phyloP scores from a whole-genome alignment of 768 basidiomycete genomes.

The Peribolospora baueri region DNA sequence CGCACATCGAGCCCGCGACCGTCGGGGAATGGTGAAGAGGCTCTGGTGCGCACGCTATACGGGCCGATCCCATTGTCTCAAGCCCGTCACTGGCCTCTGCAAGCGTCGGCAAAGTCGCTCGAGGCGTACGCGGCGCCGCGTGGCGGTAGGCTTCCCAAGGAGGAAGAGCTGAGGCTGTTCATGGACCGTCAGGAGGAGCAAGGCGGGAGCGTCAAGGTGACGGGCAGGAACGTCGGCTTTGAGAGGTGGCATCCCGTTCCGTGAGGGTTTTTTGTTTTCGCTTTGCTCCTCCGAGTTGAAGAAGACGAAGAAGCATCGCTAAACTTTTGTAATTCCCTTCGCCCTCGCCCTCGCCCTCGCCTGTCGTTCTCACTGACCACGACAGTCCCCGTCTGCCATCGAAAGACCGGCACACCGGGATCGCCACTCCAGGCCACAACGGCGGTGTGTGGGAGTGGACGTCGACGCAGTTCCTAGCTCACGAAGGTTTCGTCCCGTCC shows the following conservation, averaged over 20 bases:
- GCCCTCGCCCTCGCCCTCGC: no score
- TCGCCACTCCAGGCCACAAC: no score
- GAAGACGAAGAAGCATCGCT: no score
- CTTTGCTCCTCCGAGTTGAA: neutral
- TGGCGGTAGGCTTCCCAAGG: conserved; percentile 82
- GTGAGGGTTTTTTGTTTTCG: conserved; percentile 25
- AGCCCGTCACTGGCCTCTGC: conserved; percentile 64
- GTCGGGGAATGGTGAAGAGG: conserved; percentile 20
- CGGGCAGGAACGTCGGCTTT: conserved; percentile 57
- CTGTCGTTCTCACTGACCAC: no score
- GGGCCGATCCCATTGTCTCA: conserved; percentile 55
- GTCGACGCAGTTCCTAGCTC: conserved; percentile 42
- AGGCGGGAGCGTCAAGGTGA: conserved; percentile 37
- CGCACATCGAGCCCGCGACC: conserved; percentile 17
- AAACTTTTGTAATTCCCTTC: neutral
- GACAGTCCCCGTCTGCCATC: no score
- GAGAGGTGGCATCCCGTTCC: conserved; percentile 83
- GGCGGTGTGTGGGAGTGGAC: conserved; percentile 99
- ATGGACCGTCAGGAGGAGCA: conserved; percentile 38
- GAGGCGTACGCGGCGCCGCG: conserved; percentile 43
- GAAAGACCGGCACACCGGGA: conserved; percentile 15
- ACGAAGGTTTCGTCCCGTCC: conserved; percentile 53
- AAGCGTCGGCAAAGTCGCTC: conserved; percentile 52
- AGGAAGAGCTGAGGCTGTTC: conserved; percentile 62
- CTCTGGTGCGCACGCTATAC: conserved; percentile 58